Percentiles rank a stretch among this genome's conserved stretches.
Evolutionary conservation across 2,329 filamentous ascomycete species (phyloP).

Genomic region (Huntiella moniliformis): DNA sequence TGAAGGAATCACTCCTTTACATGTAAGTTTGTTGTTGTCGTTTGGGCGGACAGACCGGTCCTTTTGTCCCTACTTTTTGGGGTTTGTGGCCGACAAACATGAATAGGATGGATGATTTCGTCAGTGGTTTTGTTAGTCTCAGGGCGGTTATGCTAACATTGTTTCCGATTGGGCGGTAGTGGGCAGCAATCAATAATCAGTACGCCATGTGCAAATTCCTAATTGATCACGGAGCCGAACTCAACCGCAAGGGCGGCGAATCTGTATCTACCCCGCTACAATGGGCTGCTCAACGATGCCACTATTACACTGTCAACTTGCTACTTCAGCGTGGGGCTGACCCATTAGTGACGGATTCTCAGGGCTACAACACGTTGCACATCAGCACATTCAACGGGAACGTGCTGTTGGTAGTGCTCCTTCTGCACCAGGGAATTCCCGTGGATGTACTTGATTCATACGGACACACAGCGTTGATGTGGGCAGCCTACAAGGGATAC

Average conservation of each 20-base stretch:
- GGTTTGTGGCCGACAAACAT: too few species aligned
- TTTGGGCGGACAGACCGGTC: not conserved
- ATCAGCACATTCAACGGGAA: constrained; percentile 96
- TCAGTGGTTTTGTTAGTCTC: not conserved
- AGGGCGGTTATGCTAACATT: constrained; percentile 11
- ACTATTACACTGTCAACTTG: constrained; percentile 91
- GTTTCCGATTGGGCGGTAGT: constrained; percentile 33
- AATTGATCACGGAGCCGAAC: constrained; percentile 63
- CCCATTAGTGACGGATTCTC: constrained; percentile 75
- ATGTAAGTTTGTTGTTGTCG: constrained; percentile 39
- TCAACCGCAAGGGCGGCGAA: constrained; percentile 91
- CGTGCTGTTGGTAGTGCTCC: constrained; percentile 67
- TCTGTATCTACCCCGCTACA: constrained; percentile 85
- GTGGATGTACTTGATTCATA: constrained; percentile 80
- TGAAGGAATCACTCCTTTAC: constrained; percentile 86
- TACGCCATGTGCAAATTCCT: constrained; percentile 95
- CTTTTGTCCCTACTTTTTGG: not conserved
- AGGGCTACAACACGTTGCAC: constrained; percentile 96
- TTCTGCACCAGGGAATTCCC: constrained; percentile 87
- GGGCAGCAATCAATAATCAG: constrained; percentile 98
- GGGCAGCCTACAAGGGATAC: constrained; percentile 95
- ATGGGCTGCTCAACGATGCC: constrained; percentile 91
- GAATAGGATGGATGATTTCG: too few species aligned
- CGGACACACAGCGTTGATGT: constrained; percentile 92
- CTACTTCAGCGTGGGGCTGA: constrained; percentile 84